phyloP scores from a whole-genome alignment of 2,329 filamentous ascomycete species.

The Colletotrichum somersetense region DNA sequence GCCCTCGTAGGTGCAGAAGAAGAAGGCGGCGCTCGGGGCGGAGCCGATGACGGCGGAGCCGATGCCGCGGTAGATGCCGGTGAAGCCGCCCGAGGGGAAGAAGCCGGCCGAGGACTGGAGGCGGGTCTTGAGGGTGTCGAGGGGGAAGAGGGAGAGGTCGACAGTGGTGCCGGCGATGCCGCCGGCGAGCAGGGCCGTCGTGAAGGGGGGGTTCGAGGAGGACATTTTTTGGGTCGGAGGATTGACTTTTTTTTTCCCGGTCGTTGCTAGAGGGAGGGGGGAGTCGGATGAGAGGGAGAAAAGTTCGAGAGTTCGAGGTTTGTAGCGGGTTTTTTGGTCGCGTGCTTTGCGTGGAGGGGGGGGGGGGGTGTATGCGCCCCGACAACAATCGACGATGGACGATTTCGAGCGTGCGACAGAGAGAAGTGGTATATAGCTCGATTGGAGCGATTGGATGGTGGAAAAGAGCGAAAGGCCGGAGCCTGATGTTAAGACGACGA shows the following conservation, averaged over 20 bases:
- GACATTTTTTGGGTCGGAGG: slow-evolving; percentile 24
- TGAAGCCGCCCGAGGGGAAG: slow-evolving; percentile 86
- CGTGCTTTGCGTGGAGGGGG: neutral
- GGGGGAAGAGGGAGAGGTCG: slow-evolving; percentile 95
- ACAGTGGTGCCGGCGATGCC: slow-evolving; percentile 94
- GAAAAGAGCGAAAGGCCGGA: slow-evolving; percentile 2
- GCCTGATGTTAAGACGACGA: slow-evolving; percentile 13
- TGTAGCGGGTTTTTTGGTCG: slow-evolving; percentile 7
- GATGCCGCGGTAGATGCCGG: slow-evolving; percentile 92
- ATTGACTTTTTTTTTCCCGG: neutral
- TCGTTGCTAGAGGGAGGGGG: neutral
- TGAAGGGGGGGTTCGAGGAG: slow-evolving; percentile 58
- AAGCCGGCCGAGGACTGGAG: slow-evolving; percentile 87
- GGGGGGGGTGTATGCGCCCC: neutral
- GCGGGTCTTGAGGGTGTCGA: slow-evolving; percentile 98
- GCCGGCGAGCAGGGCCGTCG: slow-evolving; percentile 79
- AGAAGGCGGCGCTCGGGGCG: slow-evolving; percentile 93
- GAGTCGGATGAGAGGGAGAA: neutral
- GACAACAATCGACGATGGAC: neutral
- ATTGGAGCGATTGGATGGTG: neutral
- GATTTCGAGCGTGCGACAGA: neutral
- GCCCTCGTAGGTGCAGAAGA: slow-evolving; percentile 95
- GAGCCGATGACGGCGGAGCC: slow-evolving; percentile 91
- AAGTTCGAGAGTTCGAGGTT: neutral
- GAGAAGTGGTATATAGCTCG: neutral